phyloP scores from a whole-genome alignment of 441 rosid species.

The Theobroma grandiflorum region DNA sequence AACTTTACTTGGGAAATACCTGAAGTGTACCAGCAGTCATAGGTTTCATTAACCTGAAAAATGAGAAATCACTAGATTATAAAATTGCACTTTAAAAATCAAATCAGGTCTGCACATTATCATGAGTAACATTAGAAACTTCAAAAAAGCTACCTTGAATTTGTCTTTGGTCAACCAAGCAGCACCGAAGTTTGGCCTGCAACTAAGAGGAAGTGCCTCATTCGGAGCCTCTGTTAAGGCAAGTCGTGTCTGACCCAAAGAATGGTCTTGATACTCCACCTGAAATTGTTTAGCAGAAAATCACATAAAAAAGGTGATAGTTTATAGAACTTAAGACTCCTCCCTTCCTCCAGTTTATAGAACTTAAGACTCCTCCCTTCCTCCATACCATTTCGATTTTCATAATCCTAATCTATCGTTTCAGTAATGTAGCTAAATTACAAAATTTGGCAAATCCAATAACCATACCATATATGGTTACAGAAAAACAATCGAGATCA shows the following conservation, averaged over 20 bases:
- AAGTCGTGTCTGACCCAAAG: slow-evolving; percentile 61
- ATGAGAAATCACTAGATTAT: slow-evolving; percentile 6
- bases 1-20: slow-evolving; percentile 75
- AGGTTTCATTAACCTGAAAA: slow-evolving; percentile 84
- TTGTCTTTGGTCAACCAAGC: slow-evolving; percentile 78
- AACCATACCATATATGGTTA: background rate
- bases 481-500: background rate
- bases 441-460: slow-evolving; percentile 3
- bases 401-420: background rate
- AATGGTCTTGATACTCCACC: slow-evolving; percentile 85
- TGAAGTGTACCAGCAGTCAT: slow-evolving; percentile 85
- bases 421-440: slow-evolving; percentile 1
- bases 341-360: background rate
- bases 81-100: background rate
- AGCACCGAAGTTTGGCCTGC: slow-evolving; percentile 83
- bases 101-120: background rate
- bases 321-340: background rate
- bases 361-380: background rate
- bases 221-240: slow-evolving; percentile 88
- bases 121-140: slow-evolving; percentile 13
- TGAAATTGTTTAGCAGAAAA: slow-evolving; percentile 32
- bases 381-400: background rate
- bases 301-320: background rate
- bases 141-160: slow-evolving; percentile 64
- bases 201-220: slow-evolving; percentile 87